Conservation (phyloP, 192 early-diverging fungal genomes). For the Entophlyctis luteolus region DNA sequence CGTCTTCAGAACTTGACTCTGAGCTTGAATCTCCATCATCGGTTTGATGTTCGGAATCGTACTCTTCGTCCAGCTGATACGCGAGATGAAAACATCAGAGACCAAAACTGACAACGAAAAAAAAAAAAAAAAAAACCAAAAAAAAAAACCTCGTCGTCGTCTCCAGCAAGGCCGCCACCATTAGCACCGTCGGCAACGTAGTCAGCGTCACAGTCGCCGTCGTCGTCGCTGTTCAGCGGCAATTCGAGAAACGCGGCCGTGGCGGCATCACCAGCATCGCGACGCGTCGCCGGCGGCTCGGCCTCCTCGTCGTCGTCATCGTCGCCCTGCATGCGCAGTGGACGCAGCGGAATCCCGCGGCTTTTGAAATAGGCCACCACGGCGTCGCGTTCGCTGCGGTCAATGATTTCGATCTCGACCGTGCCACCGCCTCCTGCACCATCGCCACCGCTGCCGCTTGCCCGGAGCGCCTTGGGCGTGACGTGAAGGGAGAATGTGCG, state of each 20-base stretch:
- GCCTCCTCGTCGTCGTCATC: neutral
- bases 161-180: neutral
- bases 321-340: neutral
- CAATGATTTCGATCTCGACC: slow-evolving; percentile 16
- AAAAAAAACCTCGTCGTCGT: neutral
- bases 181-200: neutral
- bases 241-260: too few species aligned
- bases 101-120: neutral
- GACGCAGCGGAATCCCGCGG: neutral
- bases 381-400: neutral
- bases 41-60: slow-evolving; percentile 19
- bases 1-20: neutral
- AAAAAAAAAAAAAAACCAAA: neutral
- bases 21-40: neutral
- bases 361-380: slow-evolving; percentile 22
- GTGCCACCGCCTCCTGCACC: neutral
- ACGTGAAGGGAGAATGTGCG: slow-evolving; percentile 3
- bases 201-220: neutral
- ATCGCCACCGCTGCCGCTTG: neutral
- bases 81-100: neutral
- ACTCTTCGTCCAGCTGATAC: slow-evolving; percentile 19
- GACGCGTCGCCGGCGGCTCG: neutral
- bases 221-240: too few species aligned
- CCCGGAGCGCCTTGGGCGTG: neutral
- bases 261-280: neutral